phyloP scores from a whole-genome alignment of 345 rosid genomes.

The Reutealis trisperma region DNA sequence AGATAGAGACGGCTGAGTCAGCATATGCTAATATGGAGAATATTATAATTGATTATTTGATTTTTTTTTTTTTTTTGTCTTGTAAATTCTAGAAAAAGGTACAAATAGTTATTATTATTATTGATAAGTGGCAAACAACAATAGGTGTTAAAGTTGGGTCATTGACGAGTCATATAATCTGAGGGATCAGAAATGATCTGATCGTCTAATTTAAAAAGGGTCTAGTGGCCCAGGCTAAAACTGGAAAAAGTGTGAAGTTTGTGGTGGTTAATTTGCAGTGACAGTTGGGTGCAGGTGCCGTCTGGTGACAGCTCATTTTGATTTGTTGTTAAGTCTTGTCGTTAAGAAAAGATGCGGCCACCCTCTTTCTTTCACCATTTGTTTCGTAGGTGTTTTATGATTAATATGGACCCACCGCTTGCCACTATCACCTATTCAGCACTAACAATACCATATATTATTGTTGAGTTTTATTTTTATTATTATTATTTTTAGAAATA shows the following conservation, averaged over 20 bases:
- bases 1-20: constrained; percentile 24
- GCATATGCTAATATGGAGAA: not conserved
- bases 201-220: not conserved
- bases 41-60: not conserved
- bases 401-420: not conserved
- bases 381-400: too few relatives aligned
- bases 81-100: not conserved
- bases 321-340: not conserved
- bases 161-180: constrained; percentile 20
- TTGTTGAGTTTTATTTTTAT: too few relatives aligned
- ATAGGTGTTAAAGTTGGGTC: not conserved
- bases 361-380: not conserved
- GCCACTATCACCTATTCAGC: too few relatives aligned
- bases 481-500: too few relatives aligned
- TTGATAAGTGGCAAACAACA: not conserved
- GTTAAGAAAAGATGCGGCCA: not conserved
- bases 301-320: too few relatives aligned
- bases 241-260: not conserved
- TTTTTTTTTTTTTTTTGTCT: too few relatives aligned
- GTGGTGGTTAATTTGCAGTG: too few relatives aligned
- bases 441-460: too few relatives aligned
- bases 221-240: not conserved
- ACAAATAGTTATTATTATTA: too few relatives aligned
- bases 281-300: too few relatives aligned
- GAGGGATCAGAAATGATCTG: not conserved